Evolutionary conservation across 371 early-diverging fungal species (phyloP).

Genomic region (Mucor racemosus): DNA sequence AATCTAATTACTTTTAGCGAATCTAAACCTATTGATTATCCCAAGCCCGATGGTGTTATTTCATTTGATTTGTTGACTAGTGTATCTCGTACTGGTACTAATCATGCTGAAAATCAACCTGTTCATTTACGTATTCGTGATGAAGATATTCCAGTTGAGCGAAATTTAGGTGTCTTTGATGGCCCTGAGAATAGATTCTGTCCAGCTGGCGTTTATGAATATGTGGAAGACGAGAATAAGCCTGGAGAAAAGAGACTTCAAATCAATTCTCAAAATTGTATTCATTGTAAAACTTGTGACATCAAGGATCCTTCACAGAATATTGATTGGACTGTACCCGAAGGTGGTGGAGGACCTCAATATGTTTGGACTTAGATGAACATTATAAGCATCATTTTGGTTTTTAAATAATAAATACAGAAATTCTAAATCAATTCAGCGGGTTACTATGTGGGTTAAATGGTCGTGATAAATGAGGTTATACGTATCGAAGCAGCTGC

Average conservation of each 20-base stretch:
- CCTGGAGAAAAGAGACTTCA: conserved; percentile 93
- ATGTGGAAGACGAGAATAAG: conserved; percentile 88
- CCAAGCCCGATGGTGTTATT: conserved; percentile 96
- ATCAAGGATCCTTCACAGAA: conserved; percentile 99
- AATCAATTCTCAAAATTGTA: conserved; percentile 97
- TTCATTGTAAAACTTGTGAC: conserved; percentile 99
- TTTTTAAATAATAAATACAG: not conserved
- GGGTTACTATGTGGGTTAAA: no score
- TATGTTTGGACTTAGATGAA: conserved; percentile 31
- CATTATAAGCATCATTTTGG: no score
- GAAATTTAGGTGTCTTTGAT: conserved; percentile 85
- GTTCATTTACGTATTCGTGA: conserved; percentile 86
- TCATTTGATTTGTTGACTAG: conserved; percentile 94
- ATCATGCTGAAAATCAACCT: conserved; percentile 96
- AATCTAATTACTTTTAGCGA: conserved; percentile 32
- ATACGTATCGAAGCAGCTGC: no score
- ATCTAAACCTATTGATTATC: conserved; percentile 92
- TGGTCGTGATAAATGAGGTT: no score
- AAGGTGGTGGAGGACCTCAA: conserved; percentile 94
- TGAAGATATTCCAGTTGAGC: conserved; percentile 75
- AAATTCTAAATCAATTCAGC: no score
- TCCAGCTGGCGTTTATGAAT: conserved; percentile 99
- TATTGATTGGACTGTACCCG: conserved; percentile 99
- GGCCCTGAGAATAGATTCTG: conserved; percentile 98
- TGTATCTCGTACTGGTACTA: conserved; percentile 93